Evolutionary conservation across 2,329 filamentous ascomycete species (phyloP).

Genomic region (Aspergillus phoenicis): DNA sequence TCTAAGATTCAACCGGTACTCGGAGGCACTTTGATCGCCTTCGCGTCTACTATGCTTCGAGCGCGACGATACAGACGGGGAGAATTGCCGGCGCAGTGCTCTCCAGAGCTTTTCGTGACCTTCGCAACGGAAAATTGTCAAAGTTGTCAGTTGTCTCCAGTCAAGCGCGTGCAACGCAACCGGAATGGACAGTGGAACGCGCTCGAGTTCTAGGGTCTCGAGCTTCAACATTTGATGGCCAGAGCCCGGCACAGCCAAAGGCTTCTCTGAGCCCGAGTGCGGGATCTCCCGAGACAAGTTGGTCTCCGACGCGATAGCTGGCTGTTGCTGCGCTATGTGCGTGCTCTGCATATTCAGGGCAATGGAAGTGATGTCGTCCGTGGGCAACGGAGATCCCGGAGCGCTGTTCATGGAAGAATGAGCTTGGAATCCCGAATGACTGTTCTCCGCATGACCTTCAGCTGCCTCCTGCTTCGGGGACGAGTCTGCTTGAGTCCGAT

Average conservation of each 20-base stretch:
- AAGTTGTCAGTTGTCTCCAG: slow-evolving; percentile 69
- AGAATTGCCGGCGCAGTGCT: slow-evolving; percentile 65
- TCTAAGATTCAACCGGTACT: slow-evolving; percentile 69
- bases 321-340: neutral
- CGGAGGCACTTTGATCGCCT: slow-evolving; percentile 28
- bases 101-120: slow-evolving; percentile 77
- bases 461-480: slow-evolving; percentile 8
- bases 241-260: slow-evolving; percentile 7
- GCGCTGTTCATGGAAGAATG: neutral
- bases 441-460: neutral
- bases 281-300: slow-evolving; percentile 14
- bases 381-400: neutral
- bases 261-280: neutral
- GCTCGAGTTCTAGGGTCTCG: slow-evolving; percentile 74
- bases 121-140: slow-evolving; percentile 74
- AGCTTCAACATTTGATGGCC: slow-evolving; percentile 54
- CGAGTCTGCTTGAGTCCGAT: neutral
- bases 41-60: slow-evolving; percentile 14
- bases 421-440: neutral
- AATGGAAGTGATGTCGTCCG: neutral
- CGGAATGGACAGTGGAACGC: slow-evolving; percentile 70
- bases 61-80: slow-evolving; percentile 41
- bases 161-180: slow-evolving; percentile 72
- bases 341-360: neutral
- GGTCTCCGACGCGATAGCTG: neutral